Percentiles rank a stretch among this genome's conserved stretches.
Conservation (phyloP, 768 basidiomycete genomes). For the Macrolepiota albuminosa region DNA sequence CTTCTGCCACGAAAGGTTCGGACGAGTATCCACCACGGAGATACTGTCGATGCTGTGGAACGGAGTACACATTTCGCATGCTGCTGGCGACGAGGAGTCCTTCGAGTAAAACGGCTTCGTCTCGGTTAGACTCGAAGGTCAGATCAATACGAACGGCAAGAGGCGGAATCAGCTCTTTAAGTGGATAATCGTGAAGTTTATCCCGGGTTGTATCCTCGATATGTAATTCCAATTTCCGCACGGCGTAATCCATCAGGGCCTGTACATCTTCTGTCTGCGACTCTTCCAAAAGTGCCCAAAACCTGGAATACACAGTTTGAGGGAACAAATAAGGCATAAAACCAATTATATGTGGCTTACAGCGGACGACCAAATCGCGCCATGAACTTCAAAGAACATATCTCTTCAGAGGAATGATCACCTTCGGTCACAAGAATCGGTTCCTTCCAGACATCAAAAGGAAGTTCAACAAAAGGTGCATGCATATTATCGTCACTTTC, state of each 20-base stretch:
- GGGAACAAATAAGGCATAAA: neutral
- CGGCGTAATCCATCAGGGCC: neutral
- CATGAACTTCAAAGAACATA: neutral
- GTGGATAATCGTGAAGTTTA: neutral
- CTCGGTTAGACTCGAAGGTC: neutral
- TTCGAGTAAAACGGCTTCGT: neutral
- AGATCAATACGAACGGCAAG: neutral
- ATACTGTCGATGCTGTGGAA: neutral
- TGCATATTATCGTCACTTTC: neutral
- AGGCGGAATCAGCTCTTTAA: neutral
- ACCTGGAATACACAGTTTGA: neutral
- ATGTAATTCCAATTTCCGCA: neutral
- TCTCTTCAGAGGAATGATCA: neutral
- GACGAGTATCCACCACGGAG: neutral
- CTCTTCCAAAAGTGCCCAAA: neutral
- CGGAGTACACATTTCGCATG: neutral
- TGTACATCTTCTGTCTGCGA: too few relatives aligned
- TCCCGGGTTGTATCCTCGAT: neutral
- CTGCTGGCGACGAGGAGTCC: neutral
- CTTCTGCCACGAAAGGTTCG: neutral
- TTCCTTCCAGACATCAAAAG: neutral
- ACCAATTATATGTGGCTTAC: neutral
- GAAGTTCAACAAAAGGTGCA: conserved; percentile 5
- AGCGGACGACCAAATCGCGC: neutral
- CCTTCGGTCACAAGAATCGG: neutral